A percentile compares a stretch with the other conserved stretches of the same genome.
These are phyloP conservation scores for Ochromonas danica DNA, from an alignment of 108 stramenopile species.

Conservation along the genomic window DNA sequence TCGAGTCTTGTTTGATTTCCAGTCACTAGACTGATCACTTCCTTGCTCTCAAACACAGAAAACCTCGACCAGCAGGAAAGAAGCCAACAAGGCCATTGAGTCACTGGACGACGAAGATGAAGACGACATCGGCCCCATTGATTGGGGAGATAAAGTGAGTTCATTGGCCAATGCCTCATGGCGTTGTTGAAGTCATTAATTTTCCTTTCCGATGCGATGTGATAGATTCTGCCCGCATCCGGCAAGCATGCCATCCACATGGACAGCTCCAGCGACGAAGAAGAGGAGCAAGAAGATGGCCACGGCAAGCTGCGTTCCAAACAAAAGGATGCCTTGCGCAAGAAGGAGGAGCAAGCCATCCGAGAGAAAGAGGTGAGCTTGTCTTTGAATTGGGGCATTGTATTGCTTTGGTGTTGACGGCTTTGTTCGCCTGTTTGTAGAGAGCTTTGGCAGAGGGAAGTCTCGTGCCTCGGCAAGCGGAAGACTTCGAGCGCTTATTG, in stretches of 20 bases:
- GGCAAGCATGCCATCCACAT: too few species aligned
- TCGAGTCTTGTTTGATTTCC: too few species aligned
- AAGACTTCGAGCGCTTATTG: slow-evolving; percentile 90
- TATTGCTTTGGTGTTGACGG: not conserved
- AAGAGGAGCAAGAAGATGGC: slow-evolving; percentile 44
- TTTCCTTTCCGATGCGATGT: too few species aligned
- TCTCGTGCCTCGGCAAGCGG: slow-evolving; percentile 77
- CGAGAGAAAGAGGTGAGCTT: slow-evolving; percentile 53
- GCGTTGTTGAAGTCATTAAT: too few species aligned
- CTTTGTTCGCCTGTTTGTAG: not conserved
- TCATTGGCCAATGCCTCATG: too few species aligned
- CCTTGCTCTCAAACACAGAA: too few species aligned
- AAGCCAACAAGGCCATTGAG: too few species aligned
- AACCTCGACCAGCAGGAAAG: too few species aligned
- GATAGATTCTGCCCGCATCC: too few species aligned
- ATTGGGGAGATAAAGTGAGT: slow-evolving; percentile 50
- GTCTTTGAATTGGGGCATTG: not conserved
- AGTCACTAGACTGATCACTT: too few species aligned
- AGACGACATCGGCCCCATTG: slow-evolving; percentile 27
- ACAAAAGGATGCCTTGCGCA: slow-evolving; percentile 30
- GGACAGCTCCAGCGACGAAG: too few species aligned
- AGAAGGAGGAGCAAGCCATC: slow-evolving; percentile 32
- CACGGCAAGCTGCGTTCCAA: not conserved
- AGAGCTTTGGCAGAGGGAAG: slow-evolving; percentile 76
- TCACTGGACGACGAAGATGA: slow-evolving; percentile 10